Evolutionary conservation across 2,329 filamentous ascomycete genomes (phyloP).

Genomic region (Cytospora leucostoma): DNA sequence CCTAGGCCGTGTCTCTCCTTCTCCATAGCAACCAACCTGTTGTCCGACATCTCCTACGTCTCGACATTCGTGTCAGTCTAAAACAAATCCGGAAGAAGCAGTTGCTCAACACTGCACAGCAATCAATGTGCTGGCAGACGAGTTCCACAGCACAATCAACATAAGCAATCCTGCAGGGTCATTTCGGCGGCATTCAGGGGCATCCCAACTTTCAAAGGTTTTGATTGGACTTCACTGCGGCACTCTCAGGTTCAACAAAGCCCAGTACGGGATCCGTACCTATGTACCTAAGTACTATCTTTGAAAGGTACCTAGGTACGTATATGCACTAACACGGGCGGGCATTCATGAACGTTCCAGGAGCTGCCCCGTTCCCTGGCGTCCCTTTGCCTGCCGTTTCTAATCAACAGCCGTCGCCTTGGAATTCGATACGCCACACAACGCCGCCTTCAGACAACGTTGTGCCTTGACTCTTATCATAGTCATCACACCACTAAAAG

Average conservation of each 20-base stretch:
- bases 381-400: conserved; percentile 10
- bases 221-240: not conserved
- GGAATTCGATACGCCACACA: not conserved
- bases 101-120: conserved; percentile 7
- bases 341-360: not conserved
- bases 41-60: not conserved
- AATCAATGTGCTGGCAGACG: conserved; percentile 13
- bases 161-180: conserved; percentile 12
- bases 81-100: conserved; percentile 4
- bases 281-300: not conserved
- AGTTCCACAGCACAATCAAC: conserved; percentile 16
- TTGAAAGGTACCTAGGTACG: not conserved
- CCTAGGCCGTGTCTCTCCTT: conserved; percentile 1
- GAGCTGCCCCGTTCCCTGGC: not conserved
- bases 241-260: not conserved
- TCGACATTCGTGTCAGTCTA: not conserved
- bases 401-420: not conserved
- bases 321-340: no score
- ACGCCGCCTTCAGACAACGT: not conserved
- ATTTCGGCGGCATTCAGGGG: conserved; percentile 2
- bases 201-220: not conserved
- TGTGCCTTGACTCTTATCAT: not conserved
- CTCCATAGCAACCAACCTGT: conserved; percentile 11
- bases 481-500: not conserved
- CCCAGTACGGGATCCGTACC: not conserved